A percentile compares a stretch with the other conserved stretches of the same genome.
These are phyloP conservation scores for Narthecium ossifragum DNA, from an alignment of 106 monocot species.

Conservation along the genomic window DNA sequence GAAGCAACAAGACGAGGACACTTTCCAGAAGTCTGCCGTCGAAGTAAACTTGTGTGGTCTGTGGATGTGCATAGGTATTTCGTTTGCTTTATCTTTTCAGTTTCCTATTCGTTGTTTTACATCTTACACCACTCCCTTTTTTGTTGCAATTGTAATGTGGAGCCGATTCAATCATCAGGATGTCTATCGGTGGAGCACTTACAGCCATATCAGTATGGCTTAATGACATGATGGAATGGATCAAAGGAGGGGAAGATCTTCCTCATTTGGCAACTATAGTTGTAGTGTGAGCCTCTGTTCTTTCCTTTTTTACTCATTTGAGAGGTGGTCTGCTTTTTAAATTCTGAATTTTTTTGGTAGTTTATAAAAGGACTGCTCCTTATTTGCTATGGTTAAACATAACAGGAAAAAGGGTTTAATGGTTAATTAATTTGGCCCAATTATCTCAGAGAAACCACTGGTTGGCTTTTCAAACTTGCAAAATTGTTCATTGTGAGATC, in stretches of 20 bases:
- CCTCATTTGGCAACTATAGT: conserved; percentile 77
- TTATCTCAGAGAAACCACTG: too few species aligned
- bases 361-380: too few species aligned
- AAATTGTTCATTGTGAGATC: too few species aligned
- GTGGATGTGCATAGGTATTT: conserved; percentile 87
- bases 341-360: too few species aligned
- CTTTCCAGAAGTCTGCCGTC: conserved; percentile 75
- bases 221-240: conserved; percentile 43
- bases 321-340: too few species aligned
- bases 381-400: too few species aligned
- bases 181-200: conserved; percentile 89
- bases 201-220: conserved; percentile 83
- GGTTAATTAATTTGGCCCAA: too few species aligned
- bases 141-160: conserved; percentile 6
- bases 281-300: conserved; percentile 54
- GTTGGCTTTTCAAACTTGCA: too few species aligned
- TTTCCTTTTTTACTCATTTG: neutral
- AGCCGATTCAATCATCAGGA: too few species aligned
- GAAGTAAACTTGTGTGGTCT: conserved; percentile 91
- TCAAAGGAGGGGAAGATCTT: conserved; percentile 53
- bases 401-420: too few species aligned
- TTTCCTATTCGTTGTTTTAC: neutral
- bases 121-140: neutral
- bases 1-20: conserved; percentile 59
- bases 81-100: neutral